phyloP scores from a whole-genome alignment of 2,329 filamentous ascomycete species.

The Aspergillus tamarii region DNA sequence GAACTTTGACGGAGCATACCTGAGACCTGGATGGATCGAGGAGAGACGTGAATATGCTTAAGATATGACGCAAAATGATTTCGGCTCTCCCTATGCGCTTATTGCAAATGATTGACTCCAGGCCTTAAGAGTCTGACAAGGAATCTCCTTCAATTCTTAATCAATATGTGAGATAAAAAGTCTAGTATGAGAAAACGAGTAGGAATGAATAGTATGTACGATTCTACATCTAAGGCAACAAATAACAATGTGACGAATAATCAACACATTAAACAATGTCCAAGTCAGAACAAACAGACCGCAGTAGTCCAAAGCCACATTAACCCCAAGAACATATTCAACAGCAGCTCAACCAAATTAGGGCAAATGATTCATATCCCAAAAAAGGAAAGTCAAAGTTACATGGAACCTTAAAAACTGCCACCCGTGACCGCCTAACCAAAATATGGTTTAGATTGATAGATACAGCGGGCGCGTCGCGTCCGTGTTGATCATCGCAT shows the following conservation, averaged over 20 bases:
- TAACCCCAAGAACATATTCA: not conserved
- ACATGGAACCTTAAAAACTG: not conserved
- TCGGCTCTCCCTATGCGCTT: too few species aligned
- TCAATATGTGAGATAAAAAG: not conserved
- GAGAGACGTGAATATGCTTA: conserved; percentile 40
- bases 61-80: not conserved
- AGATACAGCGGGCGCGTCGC: conserved; percentile 28
- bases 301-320: not conserved
- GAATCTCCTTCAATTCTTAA: not conserved
- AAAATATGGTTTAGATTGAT: not conserved
- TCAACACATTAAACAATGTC: not conserved
- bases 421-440: not conserved
- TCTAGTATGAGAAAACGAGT: not conserved
- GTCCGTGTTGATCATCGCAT: conserved; percentile 23
- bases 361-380: not conserved
- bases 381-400: not conserved
- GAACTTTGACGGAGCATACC: conserved; percentile 35
- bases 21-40: conserved; percentile 57
- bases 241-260: not conserved
- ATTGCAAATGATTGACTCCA: not conserved
- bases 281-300: not conserved
- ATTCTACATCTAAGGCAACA: not conserved
- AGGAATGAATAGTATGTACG: too few species aligned
- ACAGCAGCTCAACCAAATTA: not conserved
- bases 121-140: too few species aligned